Base-by-base conservation (phyloP, 441 rosid species). In the Erodium trifolium region DNA sequence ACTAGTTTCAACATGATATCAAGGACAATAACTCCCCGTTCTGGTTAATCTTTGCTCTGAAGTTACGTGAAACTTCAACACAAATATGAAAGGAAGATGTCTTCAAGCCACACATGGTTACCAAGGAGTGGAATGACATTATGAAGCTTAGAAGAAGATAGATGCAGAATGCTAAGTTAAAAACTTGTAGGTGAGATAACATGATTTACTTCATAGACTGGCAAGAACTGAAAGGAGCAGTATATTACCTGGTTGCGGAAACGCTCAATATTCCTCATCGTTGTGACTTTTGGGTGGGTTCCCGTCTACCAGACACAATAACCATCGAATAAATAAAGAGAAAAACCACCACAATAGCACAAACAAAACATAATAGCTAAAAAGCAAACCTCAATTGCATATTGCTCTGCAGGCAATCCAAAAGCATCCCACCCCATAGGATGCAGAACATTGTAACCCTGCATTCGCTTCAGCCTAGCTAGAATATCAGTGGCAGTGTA, bases 361-460 rank as follows among this genome's bases (percentile, higher is more conserved):
- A 47, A 68, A 71, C 55, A 3, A 68, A 13, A 57, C 16, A 65
- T 16, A 64, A 76, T 14, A 23, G 49, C 34, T 0, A 10, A 34
- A 68, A 43, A 12, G 70, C 47, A 66, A 67, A 93, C 97, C 93
- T 91, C 91, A 72, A 91, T 94, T 3, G 99, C 99, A 55, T 91
- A 91, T 72, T 94, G 99, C 82, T 94, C 97, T 5, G 99, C 97
- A 51, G 99, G 97, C 81, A 94, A 84, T 69, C 99, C 99, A 68
- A 94, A 94, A 14, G 99, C 97, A 88, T 94, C 99, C 96, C 97
- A 93, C 60, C 96, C 99, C 96, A 88, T 91, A 0, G 96, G 99
- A 67, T 91, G 99, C 84, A 91, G 75, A 68, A 93, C 97, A 82
- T 89, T 93, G 84, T 80, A 89, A 68, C 93, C 96, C 76, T 93